A percentile compares a stretch with the other conserved stretches of the same genome.
Conservation (phyloP, 75 land plant genomes). For the Pinus albicaulis region DNA sequence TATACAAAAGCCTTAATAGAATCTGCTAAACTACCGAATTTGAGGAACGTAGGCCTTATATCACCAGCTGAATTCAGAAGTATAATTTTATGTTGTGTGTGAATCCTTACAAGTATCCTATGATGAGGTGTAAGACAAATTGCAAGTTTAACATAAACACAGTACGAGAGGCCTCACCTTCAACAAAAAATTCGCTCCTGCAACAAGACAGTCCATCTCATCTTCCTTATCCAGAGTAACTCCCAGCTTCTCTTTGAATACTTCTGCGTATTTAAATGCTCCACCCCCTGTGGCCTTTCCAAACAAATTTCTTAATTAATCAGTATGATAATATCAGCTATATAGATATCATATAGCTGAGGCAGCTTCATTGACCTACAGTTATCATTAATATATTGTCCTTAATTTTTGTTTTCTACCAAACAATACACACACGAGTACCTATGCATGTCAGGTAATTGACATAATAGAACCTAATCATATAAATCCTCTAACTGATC, state of each 20-base stretch:
- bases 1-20: no score
- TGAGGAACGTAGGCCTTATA: no score
- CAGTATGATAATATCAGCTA: background rate
- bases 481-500: no score
- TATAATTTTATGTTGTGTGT: no score
- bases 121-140: background rate
- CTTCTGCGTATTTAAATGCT: conserved; percentile 90
- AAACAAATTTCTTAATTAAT: conserved; percentile 5
- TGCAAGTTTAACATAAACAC: background rate
- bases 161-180: conserved; percentile 38
- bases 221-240: conserved; percentile 91
- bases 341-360: background rate
- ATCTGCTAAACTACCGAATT: no score
- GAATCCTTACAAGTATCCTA: background rate
- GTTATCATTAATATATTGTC: no score
- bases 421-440: no score
- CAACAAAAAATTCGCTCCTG: conserved; percentile 93
- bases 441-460: no score
- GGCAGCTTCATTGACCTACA: no score
- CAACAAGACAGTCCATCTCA: conserved; percentile 96
- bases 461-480: no score
- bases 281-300: conserved; percentile 99
- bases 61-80: no score
- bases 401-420: no score
- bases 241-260: conserved; percentile 88